Conservation (phyloP, 345 rosid species). For the Citrus trifoliata region DNA sequence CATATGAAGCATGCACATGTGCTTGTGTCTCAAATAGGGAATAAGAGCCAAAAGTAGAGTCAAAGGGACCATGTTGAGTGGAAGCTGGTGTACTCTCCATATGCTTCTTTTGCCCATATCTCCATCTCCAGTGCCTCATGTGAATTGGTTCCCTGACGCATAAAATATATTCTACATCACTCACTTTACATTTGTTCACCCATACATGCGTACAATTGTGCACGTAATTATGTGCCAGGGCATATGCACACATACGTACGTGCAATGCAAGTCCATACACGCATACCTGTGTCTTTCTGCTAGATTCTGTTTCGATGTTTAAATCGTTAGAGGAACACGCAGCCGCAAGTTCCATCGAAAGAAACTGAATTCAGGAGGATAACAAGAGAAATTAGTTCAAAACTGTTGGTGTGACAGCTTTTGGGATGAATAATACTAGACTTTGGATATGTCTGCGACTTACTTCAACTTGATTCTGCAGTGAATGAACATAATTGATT, state of each 20-base stretch:
- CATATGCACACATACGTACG: not conserved
- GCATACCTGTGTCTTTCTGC: conserved; percentile 25
- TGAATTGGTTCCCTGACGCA: conserved; percentile 44
- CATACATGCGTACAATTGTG: not conserved
- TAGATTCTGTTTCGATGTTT: conserved; percentile 17
- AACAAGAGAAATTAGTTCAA: conserved; percentile 2
- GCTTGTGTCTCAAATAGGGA: conserved; percentile 2
- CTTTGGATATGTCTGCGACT: not conserved
- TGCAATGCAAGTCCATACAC: not conserved
- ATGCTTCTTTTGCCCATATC: conserved; percentile 34
- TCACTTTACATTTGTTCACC: not conserved
- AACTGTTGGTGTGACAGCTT: not conserved
- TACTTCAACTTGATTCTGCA: conserved; percentile 71
- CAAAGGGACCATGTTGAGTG: conserved; percentile 48
- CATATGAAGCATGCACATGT: conserved; percentile 37
- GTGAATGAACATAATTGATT: conserved; percentile 61
- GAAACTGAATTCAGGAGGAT: conserved; percentile 35
- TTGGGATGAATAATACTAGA: not conserved
- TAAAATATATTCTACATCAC: conserved; percentile 10
- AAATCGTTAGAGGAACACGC: conserved; percentile 28
- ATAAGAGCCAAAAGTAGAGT: conserved; percentile 36
- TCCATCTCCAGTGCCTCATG: conserved; percentile 30
- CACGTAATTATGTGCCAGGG: not conserved
- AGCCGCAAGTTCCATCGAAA: conserved; percentile 56
- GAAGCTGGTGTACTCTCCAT: conserved; percentile 33